A percentile compares a stretch with the other conserved stretches of the same genome.
These are phyloP conservation scores for Rhynchosporium agropyri DNA, from an alignment of 2,329 filamentous ascomycete species.

Conservation along the genomic window DNA sequence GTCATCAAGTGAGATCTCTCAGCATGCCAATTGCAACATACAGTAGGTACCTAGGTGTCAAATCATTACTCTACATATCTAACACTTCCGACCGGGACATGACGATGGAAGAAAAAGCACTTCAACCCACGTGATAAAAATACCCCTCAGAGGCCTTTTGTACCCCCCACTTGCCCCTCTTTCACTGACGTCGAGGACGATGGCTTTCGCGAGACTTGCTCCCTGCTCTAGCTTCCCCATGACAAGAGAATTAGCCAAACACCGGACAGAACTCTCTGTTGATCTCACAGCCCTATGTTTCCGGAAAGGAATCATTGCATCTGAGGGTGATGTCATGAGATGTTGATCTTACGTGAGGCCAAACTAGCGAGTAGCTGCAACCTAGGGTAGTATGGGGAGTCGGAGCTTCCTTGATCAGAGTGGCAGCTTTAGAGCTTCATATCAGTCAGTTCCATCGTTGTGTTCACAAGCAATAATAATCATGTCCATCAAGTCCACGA, in stretches of 20 bases:
- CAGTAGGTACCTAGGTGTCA: no score
- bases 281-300: neutral
- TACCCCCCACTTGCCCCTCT: neutral
- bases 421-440: neutral
- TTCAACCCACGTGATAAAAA: neutral
- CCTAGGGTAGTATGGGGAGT: constrained; percentile 4
- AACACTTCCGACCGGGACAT: no score
- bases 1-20: no score
- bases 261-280: neutral
- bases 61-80: no score
- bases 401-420: constrained; percentile 14
- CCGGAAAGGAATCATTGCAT: neutral
- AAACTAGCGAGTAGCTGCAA: constrained; percentile 15
- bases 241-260: constrained; percentile 1
- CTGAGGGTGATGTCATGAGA: constrained; percentile 27
- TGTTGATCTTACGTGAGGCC: constrained; percentile 21
- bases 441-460: neutral
- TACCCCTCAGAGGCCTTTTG: neutral
- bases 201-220: neutral
- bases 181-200: constrained; percentile 11
- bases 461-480: neutral
- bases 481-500: neutral
- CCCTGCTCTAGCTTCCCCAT: neutral
- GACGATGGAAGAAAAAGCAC: neutral
- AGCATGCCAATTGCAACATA: no score